These are phyloP conservation scores for Fusarium nematophilum DNA, from an alignment of 2,329 filamentous ascomycete species.

Conservation along the genomic window DNA sequence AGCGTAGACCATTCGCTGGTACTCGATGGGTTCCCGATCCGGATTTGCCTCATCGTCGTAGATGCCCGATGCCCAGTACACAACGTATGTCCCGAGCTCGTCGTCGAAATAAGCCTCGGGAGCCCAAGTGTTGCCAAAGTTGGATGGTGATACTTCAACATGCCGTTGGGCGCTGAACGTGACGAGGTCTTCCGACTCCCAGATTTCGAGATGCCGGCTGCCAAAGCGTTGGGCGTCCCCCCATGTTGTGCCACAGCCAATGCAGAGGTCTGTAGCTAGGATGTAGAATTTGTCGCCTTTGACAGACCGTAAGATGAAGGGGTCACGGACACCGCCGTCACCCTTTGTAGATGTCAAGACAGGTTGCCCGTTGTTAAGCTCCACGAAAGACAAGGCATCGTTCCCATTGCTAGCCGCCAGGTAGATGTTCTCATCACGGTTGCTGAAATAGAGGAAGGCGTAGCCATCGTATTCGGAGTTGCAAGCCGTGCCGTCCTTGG, in stretches of 20 bases:
- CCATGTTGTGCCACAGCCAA: neutral
- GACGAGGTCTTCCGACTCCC: too few relatives aligned
- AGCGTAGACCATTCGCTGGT: neutral
- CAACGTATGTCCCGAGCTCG: too few relatives aligned
- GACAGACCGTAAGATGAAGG: constrained; percentile 6
- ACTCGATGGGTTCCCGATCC: neutral
- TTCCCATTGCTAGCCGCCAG: constrained; percentile 11
- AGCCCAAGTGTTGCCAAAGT: too few relatives aligned
- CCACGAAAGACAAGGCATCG: neutral
- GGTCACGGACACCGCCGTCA: constrained; percentile 8
- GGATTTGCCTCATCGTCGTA: too few relatives aligned
- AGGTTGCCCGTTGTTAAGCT: constrained; percentile 5
- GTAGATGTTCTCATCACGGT: constrained; percentile 11
- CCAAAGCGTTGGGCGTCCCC: neutral
- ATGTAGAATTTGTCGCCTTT: constrained; percentile 15
- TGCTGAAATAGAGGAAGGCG: constrained; percentile 14
- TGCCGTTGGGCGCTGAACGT: too few relatives aligned
- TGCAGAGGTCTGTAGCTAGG: constrained; percentile 13
- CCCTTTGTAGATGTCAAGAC: constrained; percentile 3
- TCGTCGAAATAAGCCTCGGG: constrained; percentile 7
- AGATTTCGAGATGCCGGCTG: too few relatives aligned
- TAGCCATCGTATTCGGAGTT: too few relatives aligned
- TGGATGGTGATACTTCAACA: too few relatives aligned
- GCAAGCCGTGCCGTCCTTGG: too few relatives aligned
- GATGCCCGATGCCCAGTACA: too few relatives aligned